Percentiles rank a stretch among this genome's conserved stretches.
Conservation (phyloP, 257 asterid genomes). For the Cynanchum wilfordii region DNA sequence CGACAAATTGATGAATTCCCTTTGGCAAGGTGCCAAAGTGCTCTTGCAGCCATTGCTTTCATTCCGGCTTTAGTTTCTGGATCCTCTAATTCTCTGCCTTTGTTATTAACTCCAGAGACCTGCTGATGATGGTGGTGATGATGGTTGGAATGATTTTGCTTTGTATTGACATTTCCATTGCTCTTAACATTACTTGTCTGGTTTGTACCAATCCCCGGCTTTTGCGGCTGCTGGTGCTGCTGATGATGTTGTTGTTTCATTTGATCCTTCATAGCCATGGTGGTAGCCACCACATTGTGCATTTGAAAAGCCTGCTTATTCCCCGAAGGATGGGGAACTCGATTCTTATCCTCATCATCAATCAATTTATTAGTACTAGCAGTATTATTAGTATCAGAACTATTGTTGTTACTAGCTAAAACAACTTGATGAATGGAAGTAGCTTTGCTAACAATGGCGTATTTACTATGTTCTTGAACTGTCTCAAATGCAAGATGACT, state of each 20-base stretch:
- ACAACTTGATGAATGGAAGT: conserved; percentile 29
- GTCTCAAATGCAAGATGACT: conserved; percentile 40
- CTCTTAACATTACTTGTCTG: conserved; percentile 16
- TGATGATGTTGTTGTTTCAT: conserved; percentile 12
- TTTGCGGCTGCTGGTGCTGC: neutral
- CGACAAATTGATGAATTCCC: conserved; percentile 62
- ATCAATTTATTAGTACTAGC: neutral
- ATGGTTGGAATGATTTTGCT: conserved; percentile 6
- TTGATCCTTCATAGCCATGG: conserved; percentile 48
- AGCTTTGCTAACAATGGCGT: conserved; percentile 32
- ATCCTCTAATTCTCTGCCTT: conserved; percentile 69
- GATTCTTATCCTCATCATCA: conserved; percentile 42
- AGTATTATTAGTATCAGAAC: conserved; percentile 1
- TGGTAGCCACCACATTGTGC: conserved; percentile 47
- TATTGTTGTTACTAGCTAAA: conserved; percentile 23
- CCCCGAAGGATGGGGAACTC: conserved; percentile 39
- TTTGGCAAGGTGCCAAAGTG: conserved; percentile 70
- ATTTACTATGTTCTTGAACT: conserved; percentile 36
- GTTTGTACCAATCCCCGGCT: conserved; percentile 1
- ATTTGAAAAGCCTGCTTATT: conserved; percentile 41
- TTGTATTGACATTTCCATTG: conserved; percentile 16
- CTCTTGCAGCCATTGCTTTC: conserved; percentile 83
- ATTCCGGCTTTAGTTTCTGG: conserved; percentile 61
- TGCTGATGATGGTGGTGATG: conserved; percentile 36
- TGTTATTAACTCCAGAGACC: conserved; percentile 36